Percentiles rank a stretch among this genome's conserved stretches.
These are phyloP conservation scores for Kodamaea plutei DNA, from an alignment of 1,139 yeast species.

Conservation along the genomic window DNA sequence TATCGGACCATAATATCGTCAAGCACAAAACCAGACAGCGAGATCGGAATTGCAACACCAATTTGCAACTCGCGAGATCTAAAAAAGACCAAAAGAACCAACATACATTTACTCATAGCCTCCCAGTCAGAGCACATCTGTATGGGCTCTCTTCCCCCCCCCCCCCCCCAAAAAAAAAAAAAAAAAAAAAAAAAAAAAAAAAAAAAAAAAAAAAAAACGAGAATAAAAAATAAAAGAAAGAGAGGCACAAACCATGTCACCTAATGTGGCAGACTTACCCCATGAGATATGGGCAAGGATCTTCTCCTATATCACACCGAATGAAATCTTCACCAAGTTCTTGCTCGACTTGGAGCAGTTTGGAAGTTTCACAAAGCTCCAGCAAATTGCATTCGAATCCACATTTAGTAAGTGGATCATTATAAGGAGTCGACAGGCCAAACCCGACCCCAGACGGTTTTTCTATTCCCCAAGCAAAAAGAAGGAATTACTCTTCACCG, in stretches of 20 bases:
- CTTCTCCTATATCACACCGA: constrained; percentile 10
- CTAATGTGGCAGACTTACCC: constrained; percentile 7
- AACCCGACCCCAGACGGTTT: constrained; percentile 10
- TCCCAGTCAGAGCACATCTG: no score
- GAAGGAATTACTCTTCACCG: constrained; percentile 6
- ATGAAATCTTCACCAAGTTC: constrained; percentile 13
- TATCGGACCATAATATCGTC: no score
- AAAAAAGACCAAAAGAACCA: no score
- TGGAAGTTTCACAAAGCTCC: constrained; percentile 2
- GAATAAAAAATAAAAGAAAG: no score
- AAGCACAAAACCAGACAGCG: no score
- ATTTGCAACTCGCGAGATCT: no score
- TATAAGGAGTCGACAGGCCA: constrained; percentile 2
- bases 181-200: no score
- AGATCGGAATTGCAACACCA: no score
- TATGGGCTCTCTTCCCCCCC: no score
- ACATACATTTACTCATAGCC: no score
- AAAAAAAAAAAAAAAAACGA: no score
- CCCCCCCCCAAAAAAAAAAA: no score
- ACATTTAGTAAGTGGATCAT: constrained; percentile 6
- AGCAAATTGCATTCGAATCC: constrained; percentile 7
- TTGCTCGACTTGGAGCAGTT: constrained; percentile 5
- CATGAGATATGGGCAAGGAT: constrained; percentile 13
- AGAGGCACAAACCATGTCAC: neutral
- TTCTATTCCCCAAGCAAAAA: constrained; percentile 9